phyloP scores from a whole-genome alignment of 2,329 filamentous ascomycete genomes.

The Tolypocladium nubicola region DNA sequence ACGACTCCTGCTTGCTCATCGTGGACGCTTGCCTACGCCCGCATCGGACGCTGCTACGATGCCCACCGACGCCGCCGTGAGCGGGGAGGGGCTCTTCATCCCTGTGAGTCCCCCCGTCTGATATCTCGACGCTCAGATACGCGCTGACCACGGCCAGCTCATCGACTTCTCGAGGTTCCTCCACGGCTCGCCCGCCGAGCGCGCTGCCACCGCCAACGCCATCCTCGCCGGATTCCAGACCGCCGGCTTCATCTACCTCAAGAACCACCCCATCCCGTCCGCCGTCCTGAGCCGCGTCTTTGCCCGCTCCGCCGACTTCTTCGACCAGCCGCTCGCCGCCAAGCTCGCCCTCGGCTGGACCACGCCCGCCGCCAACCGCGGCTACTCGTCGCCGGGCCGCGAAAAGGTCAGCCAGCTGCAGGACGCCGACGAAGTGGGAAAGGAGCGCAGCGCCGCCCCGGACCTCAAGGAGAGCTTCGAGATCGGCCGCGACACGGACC shows the following conservation, averaged over 20 bases:
- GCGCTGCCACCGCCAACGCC: conserved; percentile 54
- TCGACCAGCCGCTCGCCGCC: conserved; percentile 46
- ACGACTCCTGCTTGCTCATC: not conserved
- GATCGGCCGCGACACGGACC: conserved; percentile 50
- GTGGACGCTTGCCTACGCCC: too few species aligned
- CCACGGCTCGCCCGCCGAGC: conserved; percentile 47
- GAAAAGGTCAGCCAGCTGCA: conserved; percentile 57
- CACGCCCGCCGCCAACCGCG: conserved; percentile 60
- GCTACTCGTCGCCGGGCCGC: conserved; percentile 58
- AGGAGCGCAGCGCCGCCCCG: conserved; percentile 45
- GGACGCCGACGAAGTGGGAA: conserved; percentile 45
- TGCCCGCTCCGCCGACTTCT: conserved; percentile 58
- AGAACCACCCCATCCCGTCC: conserved; percentile 61
- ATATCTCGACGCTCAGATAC: not conserved
- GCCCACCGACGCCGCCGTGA: conserved; percentile 31
- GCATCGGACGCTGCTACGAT: conserved; percentile 7
- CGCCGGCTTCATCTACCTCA: conserved; percentile 83
- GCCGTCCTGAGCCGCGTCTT: conserved; percentile 53
- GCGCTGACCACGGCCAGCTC: conserved; percentile 9
- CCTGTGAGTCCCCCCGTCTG: conserved; percentile 28
- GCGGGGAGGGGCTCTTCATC: conserved; percentile 42
- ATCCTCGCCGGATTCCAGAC: conserved; percentile 74
- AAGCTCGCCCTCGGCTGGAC: conserved; percentile 64
- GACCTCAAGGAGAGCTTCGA: conserved; percentile 58
- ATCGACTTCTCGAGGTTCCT: conserved; percentile 63